Evolutionary conservation across 208 protist genomes (phyloP).

Genomic region (Balamuthia mandrillaris): DNA sequence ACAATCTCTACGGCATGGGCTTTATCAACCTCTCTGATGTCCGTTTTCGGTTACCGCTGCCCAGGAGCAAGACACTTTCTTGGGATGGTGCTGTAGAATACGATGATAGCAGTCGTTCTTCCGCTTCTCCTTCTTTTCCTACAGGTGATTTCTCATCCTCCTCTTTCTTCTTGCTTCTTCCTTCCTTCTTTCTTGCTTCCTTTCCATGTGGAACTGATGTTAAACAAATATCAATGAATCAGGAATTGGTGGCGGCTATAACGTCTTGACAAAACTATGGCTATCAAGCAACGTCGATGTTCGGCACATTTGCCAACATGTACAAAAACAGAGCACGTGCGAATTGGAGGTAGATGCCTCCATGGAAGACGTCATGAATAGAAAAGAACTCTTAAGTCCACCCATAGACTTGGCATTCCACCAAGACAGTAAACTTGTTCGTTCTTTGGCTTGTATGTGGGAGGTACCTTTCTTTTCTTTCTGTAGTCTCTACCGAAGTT

Average conservation of each 20-base stretch:
- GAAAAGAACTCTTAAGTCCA: background rate
- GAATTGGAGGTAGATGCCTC: constrained; percentile 17
- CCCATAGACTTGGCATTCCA: background rate
- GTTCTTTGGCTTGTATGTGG: constrained; percentile 25
- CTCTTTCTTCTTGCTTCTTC: background rate
- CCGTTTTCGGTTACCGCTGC: constrained; percentile 51
- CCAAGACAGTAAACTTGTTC: constrained; percentile 1
- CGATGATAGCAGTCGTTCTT: background rate
- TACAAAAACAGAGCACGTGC: background rate
- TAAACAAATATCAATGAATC: background rate
- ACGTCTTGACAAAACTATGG: background rate
- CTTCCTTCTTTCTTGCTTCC: background rate
- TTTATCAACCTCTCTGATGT: constrained; percentile 46
- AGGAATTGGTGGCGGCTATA: too few species aligned
- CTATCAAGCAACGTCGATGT: background rate
- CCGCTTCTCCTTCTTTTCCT: background rate
- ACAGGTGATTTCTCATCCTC: background rate
- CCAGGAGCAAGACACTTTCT: too few species aligned
- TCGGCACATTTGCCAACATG: background rate
- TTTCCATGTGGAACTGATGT: background rate
- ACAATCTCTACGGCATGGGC: constrained; percentile 75
- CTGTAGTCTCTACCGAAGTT: background rate
- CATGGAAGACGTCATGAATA: constrained; percentile 5
- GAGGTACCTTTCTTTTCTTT: constrained; percentile 2
- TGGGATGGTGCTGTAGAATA: too few species aligned